These are phyloP conservation scores for Cyclotella distinguenda DNA, from an alignment of 108 stramenopile species.

Conservation along the genomic window DNA sequence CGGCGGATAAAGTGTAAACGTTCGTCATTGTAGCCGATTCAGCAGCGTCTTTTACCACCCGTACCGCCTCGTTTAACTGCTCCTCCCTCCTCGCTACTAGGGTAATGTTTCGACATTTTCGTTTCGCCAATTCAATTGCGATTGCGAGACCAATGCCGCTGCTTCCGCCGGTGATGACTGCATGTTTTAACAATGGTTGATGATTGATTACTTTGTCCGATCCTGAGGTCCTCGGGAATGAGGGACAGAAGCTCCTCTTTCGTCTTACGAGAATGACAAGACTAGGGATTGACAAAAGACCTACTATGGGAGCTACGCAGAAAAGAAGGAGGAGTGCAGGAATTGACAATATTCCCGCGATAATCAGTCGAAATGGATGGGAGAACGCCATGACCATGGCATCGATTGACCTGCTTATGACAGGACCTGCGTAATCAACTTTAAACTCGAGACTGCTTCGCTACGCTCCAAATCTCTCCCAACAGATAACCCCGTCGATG, in stretches of 20 bases:
- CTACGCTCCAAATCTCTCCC: too few relatives aligned
- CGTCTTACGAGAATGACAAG: slow-evolving; percentile 52
- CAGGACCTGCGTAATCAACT: background rate
- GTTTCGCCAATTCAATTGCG: slow-evolving; percentile 61
- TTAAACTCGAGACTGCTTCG: too few relatives aligned
- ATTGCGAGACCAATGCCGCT: slow-evolving; percentile 85
- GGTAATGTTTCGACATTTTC: slow-evolving; percentile 61
- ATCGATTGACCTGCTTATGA: background rate
- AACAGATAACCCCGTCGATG: too few relatives aligned
- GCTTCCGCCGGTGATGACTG: slow-evolving; percentile 82
- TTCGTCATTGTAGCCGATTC: background rate
- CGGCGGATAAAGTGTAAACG: slow-evolving; percentile 57
- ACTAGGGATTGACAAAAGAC: slow-evolving; percentile 59
- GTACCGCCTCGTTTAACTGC: slow-evolving; percentile 63
- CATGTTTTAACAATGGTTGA: slow-evolving; percentile 53
- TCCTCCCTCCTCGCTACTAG: slow-evolving; percentile 67
- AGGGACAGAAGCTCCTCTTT: slow-evolving; percentile 28
- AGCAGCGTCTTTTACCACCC: slow-evolving; percentile 40
- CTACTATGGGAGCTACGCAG: slow-evolving; percentile 47
- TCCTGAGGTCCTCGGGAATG: background rate
- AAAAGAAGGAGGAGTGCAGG: slow-evolving; percentile 55
- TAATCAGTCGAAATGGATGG: slow-evolving; percentile 27
- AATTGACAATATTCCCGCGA: slow-evolving; percentile 58
- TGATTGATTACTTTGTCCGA: background rate
- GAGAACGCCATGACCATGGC: slow-evolving; percentile 18